Evolutionary conservation across 1,284 basidiomycete species (phyloP).

Genomic region (Ustilago shanxiensis): DNA sequence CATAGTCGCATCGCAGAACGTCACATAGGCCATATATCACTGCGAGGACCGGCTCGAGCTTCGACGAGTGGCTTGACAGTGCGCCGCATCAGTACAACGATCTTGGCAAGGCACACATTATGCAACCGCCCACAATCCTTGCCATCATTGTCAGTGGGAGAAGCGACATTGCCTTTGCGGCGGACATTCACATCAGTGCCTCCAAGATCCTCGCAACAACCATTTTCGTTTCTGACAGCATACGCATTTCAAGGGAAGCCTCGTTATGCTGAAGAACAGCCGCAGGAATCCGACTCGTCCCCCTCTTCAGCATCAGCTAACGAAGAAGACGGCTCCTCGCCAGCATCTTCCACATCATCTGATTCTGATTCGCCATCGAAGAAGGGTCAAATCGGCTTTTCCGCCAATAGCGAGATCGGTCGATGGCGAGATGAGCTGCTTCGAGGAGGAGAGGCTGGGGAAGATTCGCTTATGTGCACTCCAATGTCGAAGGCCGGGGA

Average conservation of each 20-base stretch:
- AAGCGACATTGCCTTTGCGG: not conserved
- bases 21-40: slow-evolving; percentile 5
- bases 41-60: not conserved
- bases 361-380: slow-evolving; percentile 6
- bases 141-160: slow-evolving; percentile 1
- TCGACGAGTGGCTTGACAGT: not conserved
- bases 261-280: slow-evolving; percentile 61
- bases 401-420: slow-evolving; percentile 77
- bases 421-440: slow-evolving; percentile 76
- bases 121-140: not conserved
- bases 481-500: slow-evolving; percentile 78
- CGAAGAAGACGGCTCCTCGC: slow-evolving; percentile 24
- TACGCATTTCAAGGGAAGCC: slow-evolving; percentile 84
- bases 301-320: slow-evolving; percentile 24
- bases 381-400: slow-evolving; percentile 74
- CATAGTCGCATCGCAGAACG: slow-evolving; percentile 9
- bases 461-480: slow-evolving; percentile 72
- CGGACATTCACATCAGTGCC: slow-evolving; percentile 29
- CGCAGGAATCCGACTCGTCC: slow-evolving; percentile 31
- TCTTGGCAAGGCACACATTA: not conserved
- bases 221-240: slow-evolving; percentile 80
- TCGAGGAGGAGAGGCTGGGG: slow-evolving; percentile 74
- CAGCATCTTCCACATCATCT: slow-evolving; percentile 7
- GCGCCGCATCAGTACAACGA: slow-evolving; percentile 11
- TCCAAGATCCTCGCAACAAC: slow-evolving; percentile 32